These are phyloP conservation scores for Fusarium sp. DNA, from an alignment of 2,329 filamentous ascomycete genomes.

Conservation along the genomic window DNA sequence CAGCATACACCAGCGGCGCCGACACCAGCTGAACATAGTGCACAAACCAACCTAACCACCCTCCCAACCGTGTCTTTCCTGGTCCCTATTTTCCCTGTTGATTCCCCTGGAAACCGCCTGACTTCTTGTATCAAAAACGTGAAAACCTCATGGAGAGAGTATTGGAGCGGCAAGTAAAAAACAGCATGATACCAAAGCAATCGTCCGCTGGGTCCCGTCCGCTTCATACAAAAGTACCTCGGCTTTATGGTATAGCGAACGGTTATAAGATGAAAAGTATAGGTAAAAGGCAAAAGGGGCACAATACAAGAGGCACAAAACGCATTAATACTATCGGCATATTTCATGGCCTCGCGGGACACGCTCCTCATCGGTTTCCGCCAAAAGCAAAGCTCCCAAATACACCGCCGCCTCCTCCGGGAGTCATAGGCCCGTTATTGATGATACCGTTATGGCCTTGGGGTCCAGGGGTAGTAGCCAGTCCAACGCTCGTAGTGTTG, in stretches of 20 bases:
- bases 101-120: slow-evolving; percentile 28
- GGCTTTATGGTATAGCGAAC: slow-evolving; percentile 12
- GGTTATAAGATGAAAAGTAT: slow-evolving; percentile 14
- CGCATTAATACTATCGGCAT: slow-evolving; percentile 34
- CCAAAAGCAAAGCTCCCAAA: slow-evolving; percentile 79
- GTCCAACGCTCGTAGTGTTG: slow-evolving; percentile 71
- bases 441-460: slow-evolving; percentile 66
- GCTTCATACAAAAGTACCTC: slow-evolving; percentile 4
- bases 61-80: slow-evolving; percentile 25
- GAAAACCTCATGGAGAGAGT: slow-evolving; percentile 13
- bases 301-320: slow-evolving; percentile 29
- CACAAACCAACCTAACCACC: slow-evolving; percentile 17
- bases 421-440: slow-evolving; percentile 80
- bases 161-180: slow-evolving; percentile 8
- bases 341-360: slow-evolving; percentile 14
- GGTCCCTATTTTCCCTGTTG: slow-evolving; percentile 9
- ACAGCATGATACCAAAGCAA: slow-evolving; percentile 9
- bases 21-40: slow-evolving; percentile 34
- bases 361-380: slow-evolving; percentile 53
- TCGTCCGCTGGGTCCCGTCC: neutral
- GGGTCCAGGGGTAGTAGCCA: slow-evolving; percentile 63
- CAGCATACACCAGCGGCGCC: slow-evolving; percentile 42
- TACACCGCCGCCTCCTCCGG: slow-evolving; percentile 78
- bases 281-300: slow-evolving; percentile 10
- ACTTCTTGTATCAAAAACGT: slow-evolving; percentile 29